Base-by-base conservation (phyloP, 257 asterid species). In the Paulownia fortunei region DNA sequence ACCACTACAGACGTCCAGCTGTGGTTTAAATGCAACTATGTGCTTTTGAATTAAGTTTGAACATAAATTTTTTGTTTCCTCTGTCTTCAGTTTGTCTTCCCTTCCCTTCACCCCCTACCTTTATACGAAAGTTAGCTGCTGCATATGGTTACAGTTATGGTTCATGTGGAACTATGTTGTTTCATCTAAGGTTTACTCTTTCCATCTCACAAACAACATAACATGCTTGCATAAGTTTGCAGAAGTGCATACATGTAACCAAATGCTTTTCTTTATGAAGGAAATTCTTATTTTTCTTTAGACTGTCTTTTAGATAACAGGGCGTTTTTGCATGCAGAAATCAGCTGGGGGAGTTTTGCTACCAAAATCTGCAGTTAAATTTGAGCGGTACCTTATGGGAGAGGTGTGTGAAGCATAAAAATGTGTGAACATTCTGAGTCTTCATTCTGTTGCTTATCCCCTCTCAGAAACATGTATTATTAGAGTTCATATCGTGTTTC, bases 261-360 rank as follows among this genome's bases (percentile, higher is more conserved):
- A 51, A 26, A 16, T 30, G 16, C 3, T 52, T 77, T 37, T 67
- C 59, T 6, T 26, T 42, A n/a, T 52, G 0, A 63, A 5, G 23
- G 66, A 47, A 12, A 15, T 55, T 54, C 49, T 37, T 71, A 24
- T 4, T 30, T n/a, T 6, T 49, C 26, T 60, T 10, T 67, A 7
- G 42, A 71, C 54, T 55, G 47, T n/a, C 19, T 15, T 24, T 58
- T 47, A 54, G 71, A 76, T 84, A 37, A 74, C 42, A 0, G 47
- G 63, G 66, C 30, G 3, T 44, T 60, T 76, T 60, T 63, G 39
- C 21, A 5, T 83, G 80, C 90, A 94, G 99, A 94, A 91, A 88
- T 94, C 99, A 70, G 91, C 97, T 69, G 99, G 99, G 24, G 98
- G 99, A 77, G 93, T 94, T 47, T 87, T 92, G 86, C 90, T 94